A percentile compares a stretch with the other conserved stretches of the same genome.
These are phyloP conservation scores for Penicillium sp. DNA, from an alignment of 2,329 filamentous ascomycete species.

Conservation along the genomic window DNA sequence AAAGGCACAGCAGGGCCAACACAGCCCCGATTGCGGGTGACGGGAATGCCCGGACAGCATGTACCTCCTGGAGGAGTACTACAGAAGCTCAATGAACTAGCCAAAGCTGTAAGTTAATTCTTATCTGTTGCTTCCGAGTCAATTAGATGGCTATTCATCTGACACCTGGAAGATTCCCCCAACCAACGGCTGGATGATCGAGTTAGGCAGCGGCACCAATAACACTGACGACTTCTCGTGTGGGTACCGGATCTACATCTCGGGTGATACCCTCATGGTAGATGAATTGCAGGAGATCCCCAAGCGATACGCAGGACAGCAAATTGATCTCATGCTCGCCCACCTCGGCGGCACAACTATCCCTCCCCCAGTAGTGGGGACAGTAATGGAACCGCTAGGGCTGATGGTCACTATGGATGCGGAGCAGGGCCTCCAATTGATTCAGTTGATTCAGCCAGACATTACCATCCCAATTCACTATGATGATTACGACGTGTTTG, in stretches of 20 bases:
- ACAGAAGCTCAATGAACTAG: slow-evolving; percentile 46
- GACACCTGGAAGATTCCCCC: slow-evolving; percentile 51
- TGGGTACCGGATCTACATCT: slow-evolving; percentile 62
- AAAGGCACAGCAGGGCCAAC: slow-evolving; percentile 14
- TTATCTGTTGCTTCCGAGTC: neutral
- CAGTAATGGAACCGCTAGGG: slow-evolving; percentile 56
- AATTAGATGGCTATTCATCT: neutral
- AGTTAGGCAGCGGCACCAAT: slow-evolving; percentile 50
- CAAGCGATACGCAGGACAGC: slow-evolving; percentile 50
- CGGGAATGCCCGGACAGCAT: slow-evolving; percentile 63
- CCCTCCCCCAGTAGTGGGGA: slow-evolving; percentile 46
- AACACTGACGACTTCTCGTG: slow-evolving; percentile 36
- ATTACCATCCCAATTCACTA: slow-evolving; percentile 63
- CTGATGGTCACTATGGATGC: slow-evolving; percentile 70
- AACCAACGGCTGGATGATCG: slow-evolving; percentile 64
- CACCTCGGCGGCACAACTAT: slow-evolving; percentile 65
- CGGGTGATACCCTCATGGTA: slow-evolving; percentile 61
- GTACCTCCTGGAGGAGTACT: slow-evolving; percentile 46
- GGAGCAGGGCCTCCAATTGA: slow-evolving; percentile 57
- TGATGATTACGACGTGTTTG: slow-evolving; percentile 62
- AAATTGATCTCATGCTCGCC: slow-evolving; percentile 63
- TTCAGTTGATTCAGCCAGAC: slow-evolving; percentile 58
- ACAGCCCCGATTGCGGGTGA: slow-evolving; percentile 52
- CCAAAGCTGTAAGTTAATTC: slow-evolving; percentile 38
- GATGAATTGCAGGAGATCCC: slow-evolving; percentile 61